Evolutionary conservation across 2,329 filamentous ascomycete genomes (phyloP).

Genomic region (Elsinoe ampelina): DNA sequence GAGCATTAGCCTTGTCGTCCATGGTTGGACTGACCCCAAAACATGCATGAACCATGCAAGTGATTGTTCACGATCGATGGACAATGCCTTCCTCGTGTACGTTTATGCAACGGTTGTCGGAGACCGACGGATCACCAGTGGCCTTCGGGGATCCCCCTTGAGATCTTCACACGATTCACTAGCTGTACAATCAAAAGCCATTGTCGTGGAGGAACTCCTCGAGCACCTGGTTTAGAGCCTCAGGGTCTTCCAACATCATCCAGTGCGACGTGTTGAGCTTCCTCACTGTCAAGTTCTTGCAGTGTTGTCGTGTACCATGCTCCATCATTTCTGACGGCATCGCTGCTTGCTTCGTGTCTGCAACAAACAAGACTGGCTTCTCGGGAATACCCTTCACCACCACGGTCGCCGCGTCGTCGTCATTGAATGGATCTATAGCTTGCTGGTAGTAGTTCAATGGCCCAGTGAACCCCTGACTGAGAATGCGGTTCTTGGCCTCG

Average conservation of each 20-base stretch:
- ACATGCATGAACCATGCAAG: background rate
- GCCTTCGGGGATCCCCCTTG: background rate
- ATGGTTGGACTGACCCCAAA: background rate
- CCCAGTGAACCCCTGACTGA: constrained; percentile 25
- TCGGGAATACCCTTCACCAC: constrained; percentile 15
- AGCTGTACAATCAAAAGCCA: background rate
- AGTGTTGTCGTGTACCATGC: constrained; percentile 21
- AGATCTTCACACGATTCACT: background rate
- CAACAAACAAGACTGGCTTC: constrained; percentile 32
- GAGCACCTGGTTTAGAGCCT: constrained; percentile 18
- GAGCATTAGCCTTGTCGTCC: background rate
- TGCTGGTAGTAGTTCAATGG: constrained; percentile 33
- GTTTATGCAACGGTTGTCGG: background rate
- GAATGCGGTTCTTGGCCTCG: constrained; percentile 21
- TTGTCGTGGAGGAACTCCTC: constrained; percentile 11
- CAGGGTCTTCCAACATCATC: constrained; percentile 28
- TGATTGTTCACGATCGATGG: background rate
- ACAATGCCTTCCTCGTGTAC: background rate
- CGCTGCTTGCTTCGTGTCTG: constrained; percentile 27
- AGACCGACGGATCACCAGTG: background rate
- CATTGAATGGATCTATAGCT: constrained; percentile 21
- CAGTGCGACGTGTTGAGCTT: constrained; percentile 31
- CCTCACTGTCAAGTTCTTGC: constrained; percentile 27
- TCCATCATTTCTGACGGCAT: constrained; percentile 27
- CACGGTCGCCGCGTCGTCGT: constrained; percentile 25